Base-by-base conservation (phyloP, 805 yeast genomes). In the Priceomyces haplophilus region DNA sequence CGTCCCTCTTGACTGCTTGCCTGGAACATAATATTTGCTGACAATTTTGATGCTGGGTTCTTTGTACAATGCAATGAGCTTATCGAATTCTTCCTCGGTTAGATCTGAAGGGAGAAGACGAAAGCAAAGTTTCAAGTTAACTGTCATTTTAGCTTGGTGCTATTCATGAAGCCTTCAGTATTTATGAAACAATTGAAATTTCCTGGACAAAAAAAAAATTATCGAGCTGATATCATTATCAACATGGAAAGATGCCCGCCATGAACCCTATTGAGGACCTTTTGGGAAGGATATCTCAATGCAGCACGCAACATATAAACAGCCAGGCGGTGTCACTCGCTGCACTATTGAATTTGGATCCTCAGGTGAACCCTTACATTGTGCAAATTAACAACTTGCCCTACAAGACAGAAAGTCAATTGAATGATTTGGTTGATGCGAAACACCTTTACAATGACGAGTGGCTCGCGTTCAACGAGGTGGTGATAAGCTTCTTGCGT, bases 401-500 rank as follows among this genome's bases (percentile, higher is more conserved):
- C 1, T 24, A 37, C 15, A 37, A 56, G 20, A 38, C 44, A 10
- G 53, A 53, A 25, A 23, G 47, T 7, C 52, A 53, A 23, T 29
- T 57, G 7, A 39, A 53, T n/a, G 38, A 37, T 3, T 29, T 52
- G 5, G 44, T 66, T 17, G 64, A 64, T 21, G 43, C 40, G 4
- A 50, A 57, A 13, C 45, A 52, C 10, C 48, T 58, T 31, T 63
- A 52, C 43, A 56, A 58, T 21, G 63, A 57, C 16, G 73, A 69
- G n/a, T 71, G 76, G 76, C 46, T 58, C 7, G 72, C 79, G 0
- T 76, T 80, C 49, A 75, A 72, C 38, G 63, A 62, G 7, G 51
- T 76, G 8, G 55, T 78, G 0, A 52, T 56, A 0, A 62, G 79
- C 2, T 83, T 79, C 54, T 53, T 83, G 11, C 54, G 56, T 27